Conservation (phyloP, 179 eudicot genomes). For the Vitellaria paradoxa region DNA sequence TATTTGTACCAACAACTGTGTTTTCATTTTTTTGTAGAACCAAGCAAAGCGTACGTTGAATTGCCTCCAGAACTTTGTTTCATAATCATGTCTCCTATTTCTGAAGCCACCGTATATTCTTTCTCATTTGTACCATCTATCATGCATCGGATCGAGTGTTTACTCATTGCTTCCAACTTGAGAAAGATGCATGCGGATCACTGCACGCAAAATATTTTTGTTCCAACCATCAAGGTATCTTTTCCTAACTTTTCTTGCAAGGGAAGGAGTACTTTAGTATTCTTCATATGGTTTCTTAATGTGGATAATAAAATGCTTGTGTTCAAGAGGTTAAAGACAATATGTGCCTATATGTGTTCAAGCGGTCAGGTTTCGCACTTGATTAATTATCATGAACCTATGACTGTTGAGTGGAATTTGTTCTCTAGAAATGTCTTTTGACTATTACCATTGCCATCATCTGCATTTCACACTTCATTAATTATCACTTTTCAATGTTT, state of each 20-base stretch:
- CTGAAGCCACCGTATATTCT: slow-evolving; percentile 55
- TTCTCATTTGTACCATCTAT: slow-evolving; percentile 76
- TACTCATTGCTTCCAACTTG: slow-evolving; percentile 66
- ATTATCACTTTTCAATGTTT: neutral
- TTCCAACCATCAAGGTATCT: slow-evolving; percentile 65
- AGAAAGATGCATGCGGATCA: slow-evolving; percentile 44
- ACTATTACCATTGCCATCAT: neutral
- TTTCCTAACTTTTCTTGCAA: neutral
- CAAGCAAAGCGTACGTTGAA: slow-evolving; percentile 46
- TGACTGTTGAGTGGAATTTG: no score
- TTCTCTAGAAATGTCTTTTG: neutral
- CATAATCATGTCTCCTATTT: slow-evolving; percentile 75
- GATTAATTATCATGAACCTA: no score
- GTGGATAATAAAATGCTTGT: neutral
- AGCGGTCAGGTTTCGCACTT: no score
- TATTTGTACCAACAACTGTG: neutral
- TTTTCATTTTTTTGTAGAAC: slow-evolving; percentile 38
- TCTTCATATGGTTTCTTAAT: neutral
- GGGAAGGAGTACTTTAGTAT: neutral
- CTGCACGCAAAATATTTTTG: slow-evolving; percentile 40
- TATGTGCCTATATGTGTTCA: no score
- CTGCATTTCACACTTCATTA: neutral
- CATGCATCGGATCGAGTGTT: slow-evolving; percentile 83
- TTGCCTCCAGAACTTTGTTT: slow-evolving; percentile 87
- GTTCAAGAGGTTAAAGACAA: no score